Percentiles rank a stretch among this genome's conserved stretches.
phyloP scores from a whole-genome alignment of 441 rosid genomes.

The Populus hybrid region DNA sequence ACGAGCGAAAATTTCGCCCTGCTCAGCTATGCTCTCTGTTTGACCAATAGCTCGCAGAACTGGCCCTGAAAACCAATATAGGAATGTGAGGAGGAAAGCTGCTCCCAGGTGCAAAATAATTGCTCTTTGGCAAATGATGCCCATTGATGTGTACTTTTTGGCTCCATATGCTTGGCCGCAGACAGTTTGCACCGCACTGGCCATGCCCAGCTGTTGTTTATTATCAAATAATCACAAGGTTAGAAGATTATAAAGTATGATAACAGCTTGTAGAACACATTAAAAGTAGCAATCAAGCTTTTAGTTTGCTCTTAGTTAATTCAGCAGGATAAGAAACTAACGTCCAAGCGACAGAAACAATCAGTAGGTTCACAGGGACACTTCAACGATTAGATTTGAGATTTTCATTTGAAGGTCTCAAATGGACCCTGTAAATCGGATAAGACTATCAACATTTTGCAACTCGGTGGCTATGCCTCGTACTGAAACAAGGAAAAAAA shows the following conservation, averaged over 20 bases:
- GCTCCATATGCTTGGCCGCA: conserved; percentile 99
- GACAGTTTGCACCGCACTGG: conserved; percentile 94
- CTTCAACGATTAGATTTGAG: not conserved
- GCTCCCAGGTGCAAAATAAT: conserved; percentile 72
- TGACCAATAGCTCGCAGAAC: conserved; percentile 62
- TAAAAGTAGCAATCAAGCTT: not conserved
- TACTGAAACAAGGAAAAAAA: not conserved
- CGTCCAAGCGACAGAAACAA: not conserved
- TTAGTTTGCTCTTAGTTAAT: not conserved
- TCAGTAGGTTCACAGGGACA: not conserved
- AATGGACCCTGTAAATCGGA: not conserved
- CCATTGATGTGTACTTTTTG: conserved; percentile 64
- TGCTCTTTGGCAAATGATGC: conserved; percentile 83
- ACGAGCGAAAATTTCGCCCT: conserved; percentile 69
- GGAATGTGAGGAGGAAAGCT: conserved; percentile 62
- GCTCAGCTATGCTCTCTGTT: conserved; percentile 46
- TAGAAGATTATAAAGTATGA: not conserved
- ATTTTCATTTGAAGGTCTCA: not conserved
- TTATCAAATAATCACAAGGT: not conserved
- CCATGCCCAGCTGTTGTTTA: conserved; percentile 86
- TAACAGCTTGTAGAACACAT: not conserved
- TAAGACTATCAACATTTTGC: not conserved
- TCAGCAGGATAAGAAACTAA: not conserved
- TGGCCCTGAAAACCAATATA: conserved; percentile 74
- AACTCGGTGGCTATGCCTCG: not conserved